Evolutionary conservation across 2,329 filamentous ascomycete genomes (phyloP).

Genomic region (Stromatinia cepivora): DNA sequence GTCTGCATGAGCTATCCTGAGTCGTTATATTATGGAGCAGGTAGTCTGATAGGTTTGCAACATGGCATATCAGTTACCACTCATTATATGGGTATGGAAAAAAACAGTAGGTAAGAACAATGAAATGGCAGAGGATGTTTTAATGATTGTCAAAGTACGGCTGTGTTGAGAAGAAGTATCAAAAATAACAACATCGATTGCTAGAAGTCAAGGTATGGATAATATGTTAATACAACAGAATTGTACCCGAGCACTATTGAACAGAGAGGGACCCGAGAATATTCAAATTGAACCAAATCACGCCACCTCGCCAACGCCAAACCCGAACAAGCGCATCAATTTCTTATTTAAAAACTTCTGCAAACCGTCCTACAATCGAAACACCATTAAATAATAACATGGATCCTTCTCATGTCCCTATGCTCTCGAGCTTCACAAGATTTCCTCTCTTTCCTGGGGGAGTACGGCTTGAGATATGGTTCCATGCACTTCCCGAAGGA

Average conservation of each 20-base stretch:
- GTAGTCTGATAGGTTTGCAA: not conserved
- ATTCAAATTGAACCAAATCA: not conserved
- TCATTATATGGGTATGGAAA: not conserved
- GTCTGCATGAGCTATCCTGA: not conserved
- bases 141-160: too few species aligned
- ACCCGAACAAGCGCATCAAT: too few species aligned
- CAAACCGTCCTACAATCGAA: not conserved
- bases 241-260: not conserved
- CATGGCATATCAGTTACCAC: not conserved
- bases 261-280: too few species aligned
- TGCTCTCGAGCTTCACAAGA: not conserved
- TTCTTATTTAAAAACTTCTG: not conserved
- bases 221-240: not conserved
- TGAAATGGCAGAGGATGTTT: too few species aligned
- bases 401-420: not conserved
- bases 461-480: conserved; percentile 7
- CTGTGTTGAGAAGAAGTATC: too few species aligned
- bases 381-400: not conserved
- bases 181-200: not conserved
- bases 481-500: not conserved
- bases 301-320: too few species aligned
- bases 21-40: too few species aligned
- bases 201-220: not conserved
- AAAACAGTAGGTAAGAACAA: not conserved
- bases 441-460: not conserved